Conservation (phyloP, 179 eudicot genomes). For the Amaranthus tricolor region DNA sequence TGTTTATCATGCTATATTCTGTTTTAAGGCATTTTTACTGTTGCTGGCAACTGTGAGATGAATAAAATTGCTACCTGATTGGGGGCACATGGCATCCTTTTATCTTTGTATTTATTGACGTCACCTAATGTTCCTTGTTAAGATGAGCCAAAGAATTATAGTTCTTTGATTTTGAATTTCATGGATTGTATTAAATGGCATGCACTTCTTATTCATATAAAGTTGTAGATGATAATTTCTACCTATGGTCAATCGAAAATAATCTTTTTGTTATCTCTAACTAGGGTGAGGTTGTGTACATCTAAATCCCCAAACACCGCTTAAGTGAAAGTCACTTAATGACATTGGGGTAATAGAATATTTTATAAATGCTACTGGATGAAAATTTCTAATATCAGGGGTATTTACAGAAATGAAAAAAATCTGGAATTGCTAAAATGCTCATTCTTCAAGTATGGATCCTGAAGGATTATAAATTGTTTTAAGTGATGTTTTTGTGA, state of each 20-base stretch:
- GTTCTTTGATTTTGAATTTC: too few species aligned
- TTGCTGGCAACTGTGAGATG: not conserved
- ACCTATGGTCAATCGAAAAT: too few species aligned
- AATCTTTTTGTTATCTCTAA: too few species aligned
- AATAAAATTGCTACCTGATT: not conserved
- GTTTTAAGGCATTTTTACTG: not conserved
- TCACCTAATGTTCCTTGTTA: not conserved
- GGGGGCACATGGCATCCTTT: not conserved
- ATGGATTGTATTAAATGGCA: too few species aligned
- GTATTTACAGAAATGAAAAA: not conserved
- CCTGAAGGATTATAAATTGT: not conserved
- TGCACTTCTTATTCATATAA: not conserved
- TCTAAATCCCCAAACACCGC: too few species aligned
- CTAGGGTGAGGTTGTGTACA: too few species aligned
- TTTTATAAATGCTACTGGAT: not conserved
- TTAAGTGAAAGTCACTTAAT: too few species aligned
- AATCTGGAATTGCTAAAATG: not conserved
- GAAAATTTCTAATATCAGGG: not conserved
- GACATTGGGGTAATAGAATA: too few species aligned
- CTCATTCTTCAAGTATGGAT: not conserved
- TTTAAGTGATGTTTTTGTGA: not conserved
- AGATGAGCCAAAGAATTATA: not conserved
- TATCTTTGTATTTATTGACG: not conserved
- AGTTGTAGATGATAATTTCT: too few species aligned
- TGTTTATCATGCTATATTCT: not conserved